phyloP scores from a whole-genome alignment of 208 protist genomes.

The Crithidia acanthocephali region DNA sequence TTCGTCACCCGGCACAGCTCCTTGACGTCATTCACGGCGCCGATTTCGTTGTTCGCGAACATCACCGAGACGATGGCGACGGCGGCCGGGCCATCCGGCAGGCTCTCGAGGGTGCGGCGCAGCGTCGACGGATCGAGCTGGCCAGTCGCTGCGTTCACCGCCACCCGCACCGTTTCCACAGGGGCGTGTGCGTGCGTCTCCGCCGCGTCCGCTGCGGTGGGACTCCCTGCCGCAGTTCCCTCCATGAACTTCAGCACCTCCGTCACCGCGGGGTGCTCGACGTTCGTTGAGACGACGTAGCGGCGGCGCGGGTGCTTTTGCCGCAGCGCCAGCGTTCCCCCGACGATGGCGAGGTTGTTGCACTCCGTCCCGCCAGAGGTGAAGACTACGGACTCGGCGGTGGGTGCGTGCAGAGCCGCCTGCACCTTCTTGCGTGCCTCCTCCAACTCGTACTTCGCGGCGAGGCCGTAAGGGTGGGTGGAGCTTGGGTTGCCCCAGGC shows the following conservation, averaged over 20 bases:
- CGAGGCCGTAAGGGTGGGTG: slow-evolving; percentile 82
- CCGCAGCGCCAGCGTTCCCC: slow-evolving; percentile 47
- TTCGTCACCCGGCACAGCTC: slow-evolving; percentile 77
- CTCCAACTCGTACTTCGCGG: slow-evolving; percentile 86
- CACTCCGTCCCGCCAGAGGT: slow-evolving; percentile 94
- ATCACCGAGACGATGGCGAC: slow-evolving; percentile 93
- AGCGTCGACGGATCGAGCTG: slow-evolving; percentile 41
- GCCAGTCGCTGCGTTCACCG: slow-evolving; percentile 49
- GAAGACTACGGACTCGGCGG: slow-evolving; percentile 85
- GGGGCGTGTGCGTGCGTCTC: not conserved
- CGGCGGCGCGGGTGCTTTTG: slow-evolving; percentile 30
- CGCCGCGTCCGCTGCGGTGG: not conserved
- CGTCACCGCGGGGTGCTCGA: slow-evolving; percentile 90
- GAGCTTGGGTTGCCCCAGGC: slow-evolving; percentile 93
- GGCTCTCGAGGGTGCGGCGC: slow-evolving; percentile 31
- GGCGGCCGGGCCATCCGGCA: slow-evolving; percentile 46
- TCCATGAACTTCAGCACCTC: slow-evolving; percentile 75
- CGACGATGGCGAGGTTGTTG: slow-evolving; percentile 94
- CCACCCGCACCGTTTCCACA: slow-evolving; percentile 37
- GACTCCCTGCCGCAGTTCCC: not conserved
- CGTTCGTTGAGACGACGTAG: slow-evolving; percentile 74
- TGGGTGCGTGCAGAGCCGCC: slow-evolving; percentile 47
- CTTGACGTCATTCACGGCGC: slow-evolving; percentile 90
- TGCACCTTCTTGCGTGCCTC: slow-evolving; percentile 62
- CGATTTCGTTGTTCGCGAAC: slow-evolving; percentile 97